These are phyloP conservation scores for Cicer chorassanicum DNA, from an alignment of 306 rosid species.

Conservation along the genomic window DNA sequence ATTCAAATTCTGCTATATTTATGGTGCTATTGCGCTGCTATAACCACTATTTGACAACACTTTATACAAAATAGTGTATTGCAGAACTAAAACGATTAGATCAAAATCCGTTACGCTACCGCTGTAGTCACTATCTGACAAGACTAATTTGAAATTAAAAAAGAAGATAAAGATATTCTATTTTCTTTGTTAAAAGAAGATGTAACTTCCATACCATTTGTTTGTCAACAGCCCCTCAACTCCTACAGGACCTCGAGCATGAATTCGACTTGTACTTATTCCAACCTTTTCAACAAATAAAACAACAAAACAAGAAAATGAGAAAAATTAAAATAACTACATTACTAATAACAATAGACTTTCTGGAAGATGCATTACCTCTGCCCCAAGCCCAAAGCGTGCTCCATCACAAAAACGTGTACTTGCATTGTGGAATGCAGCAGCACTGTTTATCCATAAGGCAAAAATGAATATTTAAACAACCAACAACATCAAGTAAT, in stretches of 20 bases:
- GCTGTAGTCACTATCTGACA: too few relatives aligned
- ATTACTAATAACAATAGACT: neutral
- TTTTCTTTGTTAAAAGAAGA: neutral
- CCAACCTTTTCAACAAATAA: constrained; percentile 68
- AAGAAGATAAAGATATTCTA: neutral
- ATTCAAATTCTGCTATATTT: too few relatives aligned
- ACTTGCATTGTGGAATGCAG: constrained; percentile 85
- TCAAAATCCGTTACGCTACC: too few relatives aligned
- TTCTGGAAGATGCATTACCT: constrained; percentile 53
- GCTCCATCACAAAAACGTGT: constrained; percentile 79
- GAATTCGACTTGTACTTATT: constrained; percentile 75
- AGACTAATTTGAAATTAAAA: too few relatives aligned
- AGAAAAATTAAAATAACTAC: constrained; percentile 27
- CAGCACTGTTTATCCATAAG: constrained; percentile 63
- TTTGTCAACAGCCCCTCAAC: constrained; percentile 89
- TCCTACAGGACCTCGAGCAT: constrained; percentile 97
- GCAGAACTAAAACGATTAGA: too few relatives aligned
- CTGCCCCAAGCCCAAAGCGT: constrained; percentile 84
- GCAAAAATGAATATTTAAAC: neutral
- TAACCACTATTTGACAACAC: too few relatives aligned
- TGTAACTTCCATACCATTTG: constrained; percentile 65
- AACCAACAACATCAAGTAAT: constrained; percentile 5
- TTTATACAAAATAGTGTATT: too few relatives aligned
- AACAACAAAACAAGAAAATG: constrained; percentile 23
- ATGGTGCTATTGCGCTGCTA: too few relatives aligned